phyloP scores from a whole-genome alignment of 257 asterid species.

The Capsicum rhomboideum region DNA sequence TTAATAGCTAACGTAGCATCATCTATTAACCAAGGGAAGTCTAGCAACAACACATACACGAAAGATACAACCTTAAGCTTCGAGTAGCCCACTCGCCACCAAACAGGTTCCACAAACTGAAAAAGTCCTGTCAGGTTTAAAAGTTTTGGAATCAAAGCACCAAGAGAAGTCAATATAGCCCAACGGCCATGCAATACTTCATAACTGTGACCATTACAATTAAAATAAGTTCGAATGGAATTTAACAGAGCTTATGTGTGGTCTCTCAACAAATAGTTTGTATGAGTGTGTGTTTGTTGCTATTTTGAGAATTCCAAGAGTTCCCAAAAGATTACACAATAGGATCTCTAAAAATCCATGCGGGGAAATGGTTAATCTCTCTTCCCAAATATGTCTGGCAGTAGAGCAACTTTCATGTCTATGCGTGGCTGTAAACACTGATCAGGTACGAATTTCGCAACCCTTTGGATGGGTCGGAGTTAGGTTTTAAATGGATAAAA shows the following conservation, averaged over 20 bases:
- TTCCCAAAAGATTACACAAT: background rate
- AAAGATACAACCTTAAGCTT: conserved; percentile 69
- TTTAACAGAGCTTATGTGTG: background rate
- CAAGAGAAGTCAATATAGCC: conserved; percentile 96
- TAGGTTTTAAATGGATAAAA: no score
- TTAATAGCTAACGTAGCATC: background rate
- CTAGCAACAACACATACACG: background rate
- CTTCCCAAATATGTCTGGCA: background rate
- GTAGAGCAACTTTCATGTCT: background rate
- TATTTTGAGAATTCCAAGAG: background rate
- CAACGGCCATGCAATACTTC: conserved; percentile 86
- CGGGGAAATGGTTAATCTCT: background rate
- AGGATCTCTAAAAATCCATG: background rate
- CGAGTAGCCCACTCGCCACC: conserved; percentile 97
- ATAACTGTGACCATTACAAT: conserved; percentile 37
- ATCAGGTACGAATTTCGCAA: background rate
- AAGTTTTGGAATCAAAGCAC: conserved; percentile 81
- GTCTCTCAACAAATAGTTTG: background rate
- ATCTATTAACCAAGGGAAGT: background rate
- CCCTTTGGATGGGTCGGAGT: no score
- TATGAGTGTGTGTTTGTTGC: background rate
- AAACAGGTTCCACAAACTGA: conserved; percentile 84
- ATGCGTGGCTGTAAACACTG: background rate
- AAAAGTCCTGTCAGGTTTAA: conserved; percentile 62
- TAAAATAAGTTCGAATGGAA: background rate